Percentiles rank a stretch among this genome's conserved stretches.
These are phyloP conservation scores for Ustilago tritici DNA, from an alignment of 1,284 basidiomycete genomes.

Conservation along the genomic window DNA sequence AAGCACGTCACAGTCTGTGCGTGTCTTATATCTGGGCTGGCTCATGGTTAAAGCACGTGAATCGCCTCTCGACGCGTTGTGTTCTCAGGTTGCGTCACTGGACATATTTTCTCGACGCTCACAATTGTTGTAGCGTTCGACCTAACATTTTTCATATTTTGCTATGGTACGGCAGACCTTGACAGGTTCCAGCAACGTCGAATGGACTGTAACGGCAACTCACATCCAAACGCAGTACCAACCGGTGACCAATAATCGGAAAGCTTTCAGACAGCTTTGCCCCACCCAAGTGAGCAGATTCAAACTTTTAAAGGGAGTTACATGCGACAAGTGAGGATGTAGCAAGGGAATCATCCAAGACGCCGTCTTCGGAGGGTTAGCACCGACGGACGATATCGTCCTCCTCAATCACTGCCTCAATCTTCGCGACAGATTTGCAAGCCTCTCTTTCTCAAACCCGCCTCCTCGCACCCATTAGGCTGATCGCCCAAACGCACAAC, in stretches of 20 bases:
- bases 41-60: constrained; percentile 20
- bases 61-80: constrained; percentile 12
- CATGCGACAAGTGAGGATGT: no score
- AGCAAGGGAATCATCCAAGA: no score
- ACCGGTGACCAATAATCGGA: not conserved
- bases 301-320: no score
- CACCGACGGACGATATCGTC: no score
- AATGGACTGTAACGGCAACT: not conserved
- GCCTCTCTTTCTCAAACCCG: no score
- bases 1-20: constrained; percentile 1
- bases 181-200: not conserved
- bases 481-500: no score
- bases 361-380: no score
- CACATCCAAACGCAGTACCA: not conserved
- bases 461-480: no score
- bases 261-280: no score
- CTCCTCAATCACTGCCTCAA: no score
- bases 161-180: not conserved
- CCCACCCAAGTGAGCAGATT: no score
- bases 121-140: not conserved
- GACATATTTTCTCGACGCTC: not conserved
- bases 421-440: no score
- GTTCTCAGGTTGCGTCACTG: not conserved
- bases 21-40: not conserved
- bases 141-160: not conserved